Base-by-base conservation (phyloP, 1,139 yeast species). In the Scheffersomyces lignicola region DNA sequence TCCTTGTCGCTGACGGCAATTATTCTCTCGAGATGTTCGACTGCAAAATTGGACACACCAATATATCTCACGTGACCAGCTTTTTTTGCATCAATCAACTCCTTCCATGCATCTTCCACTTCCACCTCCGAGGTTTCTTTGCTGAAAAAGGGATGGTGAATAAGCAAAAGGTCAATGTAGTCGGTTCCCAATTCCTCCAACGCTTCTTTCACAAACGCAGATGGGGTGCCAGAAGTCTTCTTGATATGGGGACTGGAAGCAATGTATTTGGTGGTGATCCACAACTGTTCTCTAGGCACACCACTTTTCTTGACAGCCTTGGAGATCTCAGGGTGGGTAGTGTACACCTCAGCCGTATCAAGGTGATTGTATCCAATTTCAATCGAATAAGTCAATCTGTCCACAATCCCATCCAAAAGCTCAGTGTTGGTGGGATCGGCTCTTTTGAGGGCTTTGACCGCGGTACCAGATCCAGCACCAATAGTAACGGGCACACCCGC, bases 381-480 rank as follows among this genome's bases (percentile, higher is more conserved):
- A 29, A 80, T 52, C 2, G 82, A 76, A 29, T 63, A 56, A 23
- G 57, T 56, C 27, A 79, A 47, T 32, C 69, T 76, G 9, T 69
- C 73, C 5, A 70, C 73, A 47, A 66, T 53, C 18, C 49, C 48
- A 29, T 68, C 41, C 3, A 58, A 54, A 13, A 57, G 56, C 20
- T 45, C 59, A 34, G 68, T 62, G 42, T 61, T 63, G 45, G 45
- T 51, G 37, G 48, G 58, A 45, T 60, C 55, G 17, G 47, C 57
- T 41, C 69, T 66, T 43, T 71, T 73, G 34, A 62, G 63, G 54
- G 70, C 65, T 48, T 76, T 75, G 74, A 82, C 78, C 44, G 75
- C 76, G 37, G 80, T 80, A 43, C 86, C 89, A 30, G 88, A 76
- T 10, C 92, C 94, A 5, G 69, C 58, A 39, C 73, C 75, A 34